phyloP scores from a whole-genome alignment of 1,284 basidiomycete genomes.

The Trametes versicolor region DNA sequence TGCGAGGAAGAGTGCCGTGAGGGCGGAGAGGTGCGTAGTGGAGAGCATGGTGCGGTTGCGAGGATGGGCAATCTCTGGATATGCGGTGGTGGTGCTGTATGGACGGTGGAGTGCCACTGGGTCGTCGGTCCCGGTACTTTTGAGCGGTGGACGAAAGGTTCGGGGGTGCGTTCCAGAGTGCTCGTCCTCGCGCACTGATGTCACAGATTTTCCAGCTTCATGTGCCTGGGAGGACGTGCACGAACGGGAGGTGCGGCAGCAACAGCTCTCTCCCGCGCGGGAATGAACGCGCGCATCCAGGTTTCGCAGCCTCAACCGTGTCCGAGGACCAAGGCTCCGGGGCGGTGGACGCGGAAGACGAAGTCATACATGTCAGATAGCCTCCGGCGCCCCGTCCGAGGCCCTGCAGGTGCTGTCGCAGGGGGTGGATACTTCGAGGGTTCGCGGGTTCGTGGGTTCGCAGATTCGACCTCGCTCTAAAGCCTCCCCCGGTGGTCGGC shows the following conservation, averaged over 20 bases:
- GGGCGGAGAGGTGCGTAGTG: conserved; percentile 6
- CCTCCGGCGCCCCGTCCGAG: neutral
- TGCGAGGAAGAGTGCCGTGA: conserved; percentile 9
- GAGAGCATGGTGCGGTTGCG: neutral
- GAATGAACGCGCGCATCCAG: too few species aligned
- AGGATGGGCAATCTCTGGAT: neutral
- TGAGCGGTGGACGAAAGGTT: neutral
- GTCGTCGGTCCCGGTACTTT: neutral
- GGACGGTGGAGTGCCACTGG: neutral
- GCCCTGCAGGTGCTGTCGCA: neutral
- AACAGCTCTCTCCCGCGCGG: neutral
- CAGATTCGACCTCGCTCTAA: neutral
- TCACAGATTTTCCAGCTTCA: neutral
- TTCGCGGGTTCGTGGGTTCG: neutral
- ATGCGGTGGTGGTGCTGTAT: neutral
- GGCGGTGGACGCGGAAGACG: neutral
- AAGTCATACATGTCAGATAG: neutral
- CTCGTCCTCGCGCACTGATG: neutral
- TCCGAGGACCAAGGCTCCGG: neutral
- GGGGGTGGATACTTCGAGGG: too few species aligned
- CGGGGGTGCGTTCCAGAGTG: neutral
- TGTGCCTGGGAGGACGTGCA: neutral
- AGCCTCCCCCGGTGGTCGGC: neutral
- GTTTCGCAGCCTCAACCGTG: too few species aligned
- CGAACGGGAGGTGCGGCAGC: neutral